Base-by-base conservation (phyloP, 2,329 filamentous ascomycete species). In the Arthrobotrys sphaeroides region DNA sequence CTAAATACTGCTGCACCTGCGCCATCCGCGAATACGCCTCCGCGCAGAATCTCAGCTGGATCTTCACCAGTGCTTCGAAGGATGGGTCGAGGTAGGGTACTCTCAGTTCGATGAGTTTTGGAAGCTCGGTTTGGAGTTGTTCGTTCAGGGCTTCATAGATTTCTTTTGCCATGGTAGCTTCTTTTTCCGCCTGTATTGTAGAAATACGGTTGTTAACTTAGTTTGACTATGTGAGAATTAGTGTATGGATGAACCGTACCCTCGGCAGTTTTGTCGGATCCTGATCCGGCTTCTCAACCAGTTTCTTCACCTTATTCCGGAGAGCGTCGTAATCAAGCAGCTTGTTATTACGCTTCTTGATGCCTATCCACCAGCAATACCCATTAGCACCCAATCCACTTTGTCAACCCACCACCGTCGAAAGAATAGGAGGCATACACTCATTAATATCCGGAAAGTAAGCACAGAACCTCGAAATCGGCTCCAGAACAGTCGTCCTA, bases 401-500 rank as follows among this genome's bases (percentile, higher is more conserved):
- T 10, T n/a, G n/a, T 24, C 24, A 22, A 24, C n/a, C 10, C 24
- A 20, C 10, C 20, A 6, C 31, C 31, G 5, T 3, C 1, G 4
- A 13, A 31, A 33, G n/a, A 2, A 55, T n/a, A n/a, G 16, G 16
- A 16, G n/a, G 81, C 88, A 67, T 84, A 90, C 94, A 97, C 85
- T 97, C 93, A 84, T 99, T 99, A 82, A 99, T 94, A 83, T 99
- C 95, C 33, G 95, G 94, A 83, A 99, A 99, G 85, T 99, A 99
- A 79, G 93, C 92, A 85, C 94, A 98, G 85, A 98, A 99, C 78
- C 94, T 89, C 78, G 90, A 90, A 82, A 99, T 99, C 43, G 95
- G 95, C 80, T 99, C 95, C 53, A 99, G 87, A 26, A 99, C 95
- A 4, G 95, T 98, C 45, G 91, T 91, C 88, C 92, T 88, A 84